Conservation (phyloP, 2,329 filamentous ascomycete genomes). For the Lasiodiplodia gonubiensis region DNA sequence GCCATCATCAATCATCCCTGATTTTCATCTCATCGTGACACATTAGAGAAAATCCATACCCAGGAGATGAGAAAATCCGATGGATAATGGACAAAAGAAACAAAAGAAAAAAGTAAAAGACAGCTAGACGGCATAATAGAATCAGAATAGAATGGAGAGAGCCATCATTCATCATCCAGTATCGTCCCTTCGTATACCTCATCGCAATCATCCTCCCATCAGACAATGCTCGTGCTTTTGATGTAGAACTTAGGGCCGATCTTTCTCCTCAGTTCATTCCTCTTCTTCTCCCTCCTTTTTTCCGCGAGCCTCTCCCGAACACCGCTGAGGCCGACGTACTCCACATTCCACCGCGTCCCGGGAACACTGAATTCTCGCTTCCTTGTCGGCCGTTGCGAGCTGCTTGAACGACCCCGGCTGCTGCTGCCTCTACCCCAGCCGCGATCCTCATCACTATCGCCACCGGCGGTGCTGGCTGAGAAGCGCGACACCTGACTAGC, state of each 20-base stretch:
- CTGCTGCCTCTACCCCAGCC: conserved; percentile 25
- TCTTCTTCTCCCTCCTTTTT: conserved; percentile 56
- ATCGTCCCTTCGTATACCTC: conserved; percentile 17
- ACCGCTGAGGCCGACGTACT: conserved; percentile 57
- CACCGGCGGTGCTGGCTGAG: conserved; percentile 12
- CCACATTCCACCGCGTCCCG: conserved; percentile 46
- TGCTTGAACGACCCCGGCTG: conserved; percentile 23
- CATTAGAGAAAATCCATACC: background rate
- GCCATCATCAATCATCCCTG: background rate
- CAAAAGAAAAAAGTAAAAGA: background rate
- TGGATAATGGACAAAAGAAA: background rate
- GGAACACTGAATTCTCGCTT: conserved; percentile 27
- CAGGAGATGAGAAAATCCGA: background rate
- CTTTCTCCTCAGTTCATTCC: conserved; percentile 59
- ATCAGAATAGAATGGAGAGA: background rate
- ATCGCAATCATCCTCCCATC: background rate
- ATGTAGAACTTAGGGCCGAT: conserved; percentile 44
- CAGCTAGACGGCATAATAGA: background rate
- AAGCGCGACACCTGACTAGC: conserved; percentile 11
- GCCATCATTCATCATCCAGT: conserved; percentile 20
- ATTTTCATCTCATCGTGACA: background rate
- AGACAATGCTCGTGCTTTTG: conserved; percentile 22
- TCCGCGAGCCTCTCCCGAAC: conserved; percentile 56
- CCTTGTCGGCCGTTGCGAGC: conserved; percentile 5
- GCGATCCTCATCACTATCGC: conserved; percentile 6